Evolutionary conservation across 2,329 filamentous ascomycete species (phyloP).

Genomic region (Aspergillus aculeatinus): DNA sequence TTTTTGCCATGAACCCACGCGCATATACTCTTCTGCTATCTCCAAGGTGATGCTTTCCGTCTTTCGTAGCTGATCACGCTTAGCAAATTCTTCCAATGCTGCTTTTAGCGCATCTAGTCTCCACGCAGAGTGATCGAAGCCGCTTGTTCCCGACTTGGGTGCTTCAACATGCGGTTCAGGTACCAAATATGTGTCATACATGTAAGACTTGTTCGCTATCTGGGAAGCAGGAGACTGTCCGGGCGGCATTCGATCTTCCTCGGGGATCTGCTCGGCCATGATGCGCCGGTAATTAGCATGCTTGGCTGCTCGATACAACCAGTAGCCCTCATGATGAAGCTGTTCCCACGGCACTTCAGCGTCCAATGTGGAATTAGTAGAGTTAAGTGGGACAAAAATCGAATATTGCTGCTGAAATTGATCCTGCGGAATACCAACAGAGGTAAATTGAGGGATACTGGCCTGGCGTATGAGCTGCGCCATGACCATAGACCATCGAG

Average conservation of each 20-base stretch:
- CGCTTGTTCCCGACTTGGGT: conserved; percentile 43
- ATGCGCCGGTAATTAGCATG: conserved; percentile 52
- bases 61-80: conserved; percentile 54
- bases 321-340: conserved; percentile 64
- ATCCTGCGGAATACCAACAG: conserved; percentile 27
- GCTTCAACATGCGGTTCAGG: conserved; percentile 59
- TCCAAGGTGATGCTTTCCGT: conserved; percentile 57
- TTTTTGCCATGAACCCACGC: conserved; percentile 50
- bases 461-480: conserved; percentile 58
- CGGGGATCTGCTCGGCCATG: conserved; percentile 56
- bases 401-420: conserved; percentile 28
- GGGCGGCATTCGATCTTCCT: conserved; percentile 58
- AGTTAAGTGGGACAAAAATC: conserved; percentile 53
- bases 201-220: conserved; percentile 52
- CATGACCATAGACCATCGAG: conserved; percentile 66
- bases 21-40: conserved; percentile 55
- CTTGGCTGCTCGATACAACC: conserved; percentile 55
- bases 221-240: conserved; percentile 56
- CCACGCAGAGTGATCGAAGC: conserved; percentile 53
- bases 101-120: conserved; percentile 51
- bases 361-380: conserved; percentile 49
- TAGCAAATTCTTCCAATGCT: conserved; percentile 52
- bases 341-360: conserved; percentile 57
- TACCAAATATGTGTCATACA: conserved; percentile 62
- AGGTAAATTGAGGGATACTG: conserved; percentile 48